Conservation (phyloP, 208 protist species). For the Phytomonas francai region DNA sequence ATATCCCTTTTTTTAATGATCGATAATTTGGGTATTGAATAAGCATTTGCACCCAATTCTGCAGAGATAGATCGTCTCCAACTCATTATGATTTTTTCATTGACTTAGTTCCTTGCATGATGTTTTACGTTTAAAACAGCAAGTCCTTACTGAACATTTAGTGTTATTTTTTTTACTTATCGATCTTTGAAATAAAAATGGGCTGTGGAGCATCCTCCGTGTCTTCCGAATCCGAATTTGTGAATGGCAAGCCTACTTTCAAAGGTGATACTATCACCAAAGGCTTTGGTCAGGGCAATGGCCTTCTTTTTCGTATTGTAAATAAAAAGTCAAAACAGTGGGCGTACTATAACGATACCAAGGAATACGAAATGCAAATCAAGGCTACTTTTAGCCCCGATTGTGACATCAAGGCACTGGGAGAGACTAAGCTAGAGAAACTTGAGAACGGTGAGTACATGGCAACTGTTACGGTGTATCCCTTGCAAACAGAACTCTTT, state of each 20-base stretch:
- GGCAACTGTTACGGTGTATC: slow-evolving; percentile 59
- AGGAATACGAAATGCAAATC: slow-evolving; percentile 78
- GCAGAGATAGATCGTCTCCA: background rate
- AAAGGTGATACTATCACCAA: slow-evolving; percentile 59
- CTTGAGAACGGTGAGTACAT: slow-evolving; percentile 48
- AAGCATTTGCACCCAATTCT: background rate
- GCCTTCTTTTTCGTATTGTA: slow-evolving; percentile 78
- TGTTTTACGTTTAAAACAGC: background rate
- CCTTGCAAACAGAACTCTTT: slow-evolving; percentile 74
- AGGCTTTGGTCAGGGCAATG: slow-evolving; percentile 70
- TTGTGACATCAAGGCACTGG: slow-evolving; percentile 71
- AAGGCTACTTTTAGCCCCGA: slow-evolving; percentile 62
- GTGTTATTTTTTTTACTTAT: slow-evolving; percentile 7
- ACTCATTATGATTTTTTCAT: background rate
- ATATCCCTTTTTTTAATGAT: slow-evolving; percentile 7
- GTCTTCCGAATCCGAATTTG: slow-evolving; percentile 24
- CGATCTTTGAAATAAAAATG: slow-evolving; percentile 28
- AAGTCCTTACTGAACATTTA: background rate
- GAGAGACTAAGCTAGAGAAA: slow-evolving; percentile 51
- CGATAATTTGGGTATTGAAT: background rate
- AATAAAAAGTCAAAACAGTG: slow-evolving; percentile 71
- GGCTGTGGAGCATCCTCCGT: slow-evolving; percentile 64
- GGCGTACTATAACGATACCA: slow-evolving; percentile 90
- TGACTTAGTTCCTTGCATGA: background rate
- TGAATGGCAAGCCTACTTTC: slow-evolving; percentile 72